Evolutionary conservation across 345 rosid genomes (phyloP).

Genomic region (Gossypium raimondii): DNA sequence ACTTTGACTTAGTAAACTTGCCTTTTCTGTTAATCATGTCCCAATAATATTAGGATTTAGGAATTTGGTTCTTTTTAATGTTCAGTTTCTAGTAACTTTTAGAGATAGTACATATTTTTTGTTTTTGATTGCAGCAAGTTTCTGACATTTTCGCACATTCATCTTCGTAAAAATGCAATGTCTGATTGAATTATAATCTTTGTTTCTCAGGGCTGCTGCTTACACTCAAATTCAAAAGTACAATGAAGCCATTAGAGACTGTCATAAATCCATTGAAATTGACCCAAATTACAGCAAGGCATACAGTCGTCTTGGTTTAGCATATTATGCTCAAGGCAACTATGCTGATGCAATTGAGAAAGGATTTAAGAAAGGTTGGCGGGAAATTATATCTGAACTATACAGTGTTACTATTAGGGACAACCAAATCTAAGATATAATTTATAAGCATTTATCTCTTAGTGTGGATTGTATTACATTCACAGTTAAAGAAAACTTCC

Average conservation of each 20-base stretch:
- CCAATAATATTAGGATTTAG: neutral
- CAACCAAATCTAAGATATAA: neutral
- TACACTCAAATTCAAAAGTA: slow-evolving; percentile 64
- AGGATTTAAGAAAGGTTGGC: slow-evolving; percentile 81
- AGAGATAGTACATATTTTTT: neutral
- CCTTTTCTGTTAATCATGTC: neutral
- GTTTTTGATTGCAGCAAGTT: slow-evolving; percentile 11
- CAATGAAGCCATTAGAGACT: slow-evolving; percentile 66
- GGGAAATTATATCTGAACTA: slow-evolving; percentile 12
- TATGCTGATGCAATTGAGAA: slow-evolving; percentile 73
- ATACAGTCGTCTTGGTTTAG: slow-evolving; percentile 84
- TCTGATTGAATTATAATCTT: slow-evolving; percentile 14
- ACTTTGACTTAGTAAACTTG: neutral
- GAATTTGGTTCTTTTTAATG: neutral
- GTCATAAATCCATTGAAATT: slow-evolving; percentile 71
- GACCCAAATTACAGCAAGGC: slow-evolving; percentile 83
- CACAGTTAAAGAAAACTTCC: neutral
- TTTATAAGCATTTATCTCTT: neutral
- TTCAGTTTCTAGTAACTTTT: neutral
- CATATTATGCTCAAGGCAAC: slow-evolving; percentile 72
- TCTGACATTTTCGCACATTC: slow-evolving; percentile 5
- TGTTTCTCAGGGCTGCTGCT: slow-evolving; percentile 72
- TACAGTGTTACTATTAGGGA: neutral
- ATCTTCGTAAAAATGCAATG: neutral
- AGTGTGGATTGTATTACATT: neutral